Conservation (phyloP, 768 basidiomycete species). For the Imleria badia region DNA sequence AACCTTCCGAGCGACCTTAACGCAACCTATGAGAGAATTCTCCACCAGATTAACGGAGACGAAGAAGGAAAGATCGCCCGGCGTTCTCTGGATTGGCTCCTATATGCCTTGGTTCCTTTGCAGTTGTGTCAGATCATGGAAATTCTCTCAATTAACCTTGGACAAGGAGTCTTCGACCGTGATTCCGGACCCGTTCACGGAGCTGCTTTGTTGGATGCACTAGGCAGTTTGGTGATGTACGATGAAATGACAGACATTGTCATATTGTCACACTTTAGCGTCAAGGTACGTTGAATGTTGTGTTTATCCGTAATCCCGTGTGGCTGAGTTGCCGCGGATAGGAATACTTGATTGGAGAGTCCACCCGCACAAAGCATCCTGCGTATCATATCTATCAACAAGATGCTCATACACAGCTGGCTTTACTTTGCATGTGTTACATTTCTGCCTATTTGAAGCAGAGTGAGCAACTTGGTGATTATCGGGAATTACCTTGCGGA, state of each 20-base stretch:
- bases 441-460: background rate
- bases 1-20: slow-evolving; percentile 9
- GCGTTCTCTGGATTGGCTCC: slow-evolving; percentile 6
- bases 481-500: too few relatives aligned
- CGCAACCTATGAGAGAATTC: slow-evolving; percentile 8
- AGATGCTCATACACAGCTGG: background rate
- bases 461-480: too few relatives aligned
- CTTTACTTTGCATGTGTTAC: background rate
- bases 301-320: too few relatives aligned
- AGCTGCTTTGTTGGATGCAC: background rate
- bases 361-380: background rate
- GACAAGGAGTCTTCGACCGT: background rate
- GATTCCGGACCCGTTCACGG: background rate
- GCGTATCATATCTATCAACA: background rate
- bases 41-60: background rate
- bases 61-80: background rate
- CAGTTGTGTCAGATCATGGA: slow-evolving; percentile 6
- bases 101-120: slow-evolving; percentile 3
- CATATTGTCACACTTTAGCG: background rate
- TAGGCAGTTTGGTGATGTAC: background rate
- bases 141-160: background rate
- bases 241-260: background rate
- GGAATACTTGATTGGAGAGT: background rate
- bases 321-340: too few relatives aligned
- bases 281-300: background rate